Percentiles rank a stretch among this genome's conserved stretches.
phyloP scores from a whole-genome alignment of 352 stramenopile genomes.

The Pelagophyceae sp. region DNA sequence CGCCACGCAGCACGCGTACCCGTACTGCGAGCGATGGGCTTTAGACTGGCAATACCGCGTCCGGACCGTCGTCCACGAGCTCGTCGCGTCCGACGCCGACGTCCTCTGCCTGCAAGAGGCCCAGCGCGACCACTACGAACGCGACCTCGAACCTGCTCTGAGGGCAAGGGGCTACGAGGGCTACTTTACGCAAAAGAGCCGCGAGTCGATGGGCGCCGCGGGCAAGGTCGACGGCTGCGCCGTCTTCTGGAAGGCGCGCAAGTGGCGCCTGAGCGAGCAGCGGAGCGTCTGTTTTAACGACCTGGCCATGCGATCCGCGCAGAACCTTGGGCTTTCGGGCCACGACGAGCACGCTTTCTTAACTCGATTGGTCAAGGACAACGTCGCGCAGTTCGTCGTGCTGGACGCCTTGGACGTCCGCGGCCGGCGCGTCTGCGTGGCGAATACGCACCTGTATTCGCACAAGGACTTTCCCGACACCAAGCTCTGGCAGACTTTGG shows the following conservation, averaged over 20 bases:
- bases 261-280: conserved; percentile 61
- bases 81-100: conserved; percentile 81
- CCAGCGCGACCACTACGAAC: conserved; percentile 95
- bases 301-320: conserved; percentile 51
- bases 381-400: conserved; percentile 91
- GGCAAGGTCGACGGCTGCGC: conserved; percentile 95
- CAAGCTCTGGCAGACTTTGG: conserved; percentile 91
- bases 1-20: conserved; percentile 73
- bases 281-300: conserved; percentile 80
- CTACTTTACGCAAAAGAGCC: conserved; percentile 95
- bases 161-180: conserved; percentile 87
- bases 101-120: conserved; percentile 97
- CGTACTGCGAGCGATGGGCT: conserved; percentile 91
- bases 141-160: conserved; percentile 87
- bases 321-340: conserved; percentile 50
- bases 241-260: conserved; percentile 89
- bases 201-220: conserved; percentile 88
- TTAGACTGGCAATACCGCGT: conserved; percentile 86
- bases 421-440: conserved; percentile 75
- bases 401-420: conserved; percentile 61
- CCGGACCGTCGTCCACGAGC: conserved; percentile 60
- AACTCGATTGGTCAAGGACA: conserved; percentile 88
- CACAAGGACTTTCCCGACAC: conserved; percentile 97
- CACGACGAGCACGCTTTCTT: conserved; percentile 55
- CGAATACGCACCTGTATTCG: conserved; percentile 96